Evolutionary conservation across 306 rosid species (phyloP).

Genomic region (Cicer yamashitae): DNA sequence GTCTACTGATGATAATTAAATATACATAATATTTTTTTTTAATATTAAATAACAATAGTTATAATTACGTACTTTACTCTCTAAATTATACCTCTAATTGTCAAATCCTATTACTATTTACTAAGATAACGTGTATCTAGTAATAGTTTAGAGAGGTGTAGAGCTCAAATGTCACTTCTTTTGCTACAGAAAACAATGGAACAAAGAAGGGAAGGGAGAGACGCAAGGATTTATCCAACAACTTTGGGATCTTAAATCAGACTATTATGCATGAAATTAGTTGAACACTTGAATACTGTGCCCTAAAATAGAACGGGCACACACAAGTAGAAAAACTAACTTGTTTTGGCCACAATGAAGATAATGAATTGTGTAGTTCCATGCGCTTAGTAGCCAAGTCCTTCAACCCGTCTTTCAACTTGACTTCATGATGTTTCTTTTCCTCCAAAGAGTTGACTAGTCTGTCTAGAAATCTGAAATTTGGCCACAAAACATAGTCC

Average conservation of each 20-base stretch:
- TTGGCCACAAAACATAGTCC: slow-evolving; percentile 36
- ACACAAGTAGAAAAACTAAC: slow-evolving; percentile 50
- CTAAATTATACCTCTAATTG: too few relatives aligned
- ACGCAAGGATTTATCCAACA: neutral
- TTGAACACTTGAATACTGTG: neutral
- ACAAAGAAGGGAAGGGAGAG: neutral
- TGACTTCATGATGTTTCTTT: slow-evolving; percentile 88
- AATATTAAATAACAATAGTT: too few relatives aligned
- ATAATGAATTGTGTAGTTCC: slow-evolving; percentile 91
- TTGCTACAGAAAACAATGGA: neutral
- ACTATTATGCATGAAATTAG: slow-evolving; percentile 23
- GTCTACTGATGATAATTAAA: neutral
- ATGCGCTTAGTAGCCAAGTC: slow-evolving; percentile 79
- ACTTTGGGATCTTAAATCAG: neutral
- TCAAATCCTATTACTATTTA: neutral
- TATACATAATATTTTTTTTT: too few relatives aligned
- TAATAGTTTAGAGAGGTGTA: slow-evolving; percentile 4
- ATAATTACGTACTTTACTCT: too few relatives aligned
- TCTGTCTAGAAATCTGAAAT: slow-evolving; percentile 86
- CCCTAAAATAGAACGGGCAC: neutral
- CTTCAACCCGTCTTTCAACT: slow-evolving; percentile 85
- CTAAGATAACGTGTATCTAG: neutral
- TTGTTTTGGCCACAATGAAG: slow-evolving; percentile 93
- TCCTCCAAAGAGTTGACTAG: slow-evolving; percentile 82
- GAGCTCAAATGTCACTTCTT: slow-evolving; percentile 23